Conservation (phyloP, 441 rosid species). For the Breynia disticha region DNA sequence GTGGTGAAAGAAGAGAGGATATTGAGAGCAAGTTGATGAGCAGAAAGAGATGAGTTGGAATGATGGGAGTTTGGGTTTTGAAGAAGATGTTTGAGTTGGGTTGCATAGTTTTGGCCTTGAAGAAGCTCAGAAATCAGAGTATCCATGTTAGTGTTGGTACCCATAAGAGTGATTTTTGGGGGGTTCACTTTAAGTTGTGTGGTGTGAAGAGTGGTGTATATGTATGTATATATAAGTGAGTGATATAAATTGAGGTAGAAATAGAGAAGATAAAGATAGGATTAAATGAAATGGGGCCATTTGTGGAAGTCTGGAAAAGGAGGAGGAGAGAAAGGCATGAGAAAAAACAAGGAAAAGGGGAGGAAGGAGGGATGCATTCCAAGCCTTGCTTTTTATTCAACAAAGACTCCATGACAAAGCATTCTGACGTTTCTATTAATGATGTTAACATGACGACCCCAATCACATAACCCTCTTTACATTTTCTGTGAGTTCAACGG, state of each 20-base stretch:
- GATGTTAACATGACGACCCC: no score
- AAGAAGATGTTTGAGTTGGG: conserved; percentile 37
- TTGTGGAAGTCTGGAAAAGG: no score
- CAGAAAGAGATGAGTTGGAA: conserved; percentile 1
- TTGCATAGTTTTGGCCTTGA: conserved; percentile 34
- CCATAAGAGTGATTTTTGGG: background rate
- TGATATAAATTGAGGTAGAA: background rate
- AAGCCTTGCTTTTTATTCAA: no score
- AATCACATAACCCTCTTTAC: no score
- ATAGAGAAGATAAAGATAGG: background rate
- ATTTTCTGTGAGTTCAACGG: no score
- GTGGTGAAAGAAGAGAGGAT: conserved; percentile 46
- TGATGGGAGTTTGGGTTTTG: conserved; percentile 14
- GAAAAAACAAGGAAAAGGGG: conserved; percentile 1
- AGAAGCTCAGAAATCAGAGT: conserved; percentile 30
- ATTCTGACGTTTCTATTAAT: no score
- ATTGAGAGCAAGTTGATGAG: conserved; percentile 28
- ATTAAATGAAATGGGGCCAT: background rate
- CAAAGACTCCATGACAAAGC: no score
- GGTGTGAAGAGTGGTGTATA: no score
- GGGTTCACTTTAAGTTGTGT: no score
- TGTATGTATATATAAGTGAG: background rate
- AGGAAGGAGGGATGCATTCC: background rate
- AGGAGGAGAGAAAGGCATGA: background rate
- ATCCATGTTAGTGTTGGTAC: conserved; percentile 7